Evolutionary conservation across 495 filamentous ascomycete genomes (phyloP).

Genomic region (Aspergillus wentii): DNA sequence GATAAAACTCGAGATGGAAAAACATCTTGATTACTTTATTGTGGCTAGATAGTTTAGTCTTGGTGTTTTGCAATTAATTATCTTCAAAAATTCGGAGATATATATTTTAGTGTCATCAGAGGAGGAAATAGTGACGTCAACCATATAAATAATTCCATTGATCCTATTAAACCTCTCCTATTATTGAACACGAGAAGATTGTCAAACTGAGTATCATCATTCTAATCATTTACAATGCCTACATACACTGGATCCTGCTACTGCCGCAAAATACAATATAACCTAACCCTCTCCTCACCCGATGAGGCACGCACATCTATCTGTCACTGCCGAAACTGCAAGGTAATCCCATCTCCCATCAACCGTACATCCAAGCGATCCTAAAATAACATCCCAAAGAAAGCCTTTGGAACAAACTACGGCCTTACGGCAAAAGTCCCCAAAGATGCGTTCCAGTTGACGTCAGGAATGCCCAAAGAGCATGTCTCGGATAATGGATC

Average conservation of each 20-base stretch:
- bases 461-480: conserved; percentile 36
- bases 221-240: conserved; percentile 25
- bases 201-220: no score
- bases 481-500: conserved; percentile 55
- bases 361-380: background rate
- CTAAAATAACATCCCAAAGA: conserved; percentile 14
- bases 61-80: no score
- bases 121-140: no score
- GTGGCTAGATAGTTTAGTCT: no score
- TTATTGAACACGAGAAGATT: no score
- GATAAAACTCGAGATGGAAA: no score
- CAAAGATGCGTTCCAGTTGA: conserved; percentile 36
- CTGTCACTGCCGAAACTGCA: conserved; percentile 63
- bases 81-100: no score
- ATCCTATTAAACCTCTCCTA: no score
- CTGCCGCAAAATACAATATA: conserved; percentile 44
- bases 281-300: conserved; percentile 37
- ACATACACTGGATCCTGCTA: conserved; percentile 43
- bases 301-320: conserved; percentile 59
- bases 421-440: conserved; percentile 62
- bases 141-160: no score
- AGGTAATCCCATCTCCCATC: conserved; percentile 19
- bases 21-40: no score
- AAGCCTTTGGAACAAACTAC: conserved; percentile 60
- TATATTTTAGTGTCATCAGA: no score